Evolutionary conservation across 192 early-diverging fungal species (phyloP).

Genomic region (Thoreauomyces humboldtii): DNA sequence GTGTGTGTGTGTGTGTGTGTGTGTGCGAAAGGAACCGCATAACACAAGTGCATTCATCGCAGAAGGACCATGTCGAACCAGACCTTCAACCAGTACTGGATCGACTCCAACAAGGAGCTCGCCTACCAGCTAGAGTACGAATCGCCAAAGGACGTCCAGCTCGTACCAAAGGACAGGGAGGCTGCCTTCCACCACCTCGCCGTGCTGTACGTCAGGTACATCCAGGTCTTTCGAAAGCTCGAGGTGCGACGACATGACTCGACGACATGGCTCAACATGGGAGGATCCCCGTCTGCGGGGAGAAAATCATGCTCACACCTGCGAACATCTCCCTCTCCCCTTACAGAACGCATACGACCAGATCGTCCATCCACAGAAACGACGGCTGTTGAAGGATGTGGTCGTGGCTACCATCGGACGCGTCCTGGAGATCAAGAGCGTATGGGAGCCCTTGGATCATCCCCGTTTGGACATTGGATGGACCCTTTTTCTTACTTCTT

Average conservation of each 20-base stretch:
- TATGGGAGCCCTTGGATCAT: conserved; percentile 14
- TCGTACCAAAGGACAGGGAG: conserved; percentile 54
- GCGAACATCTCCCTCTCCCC: too few relatives aligned
- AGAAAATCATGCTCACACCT: too few relatives aligned
- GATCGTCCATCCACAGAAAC: conserved; percentile 61
- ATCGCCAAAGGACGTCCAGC: conserved; percentile 43
- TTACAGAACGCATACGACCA: conserved; percentile 57
- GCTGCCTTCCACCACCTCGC: conserved; percentile 54
- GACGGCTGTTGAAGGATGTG: conserved; percentile 51
- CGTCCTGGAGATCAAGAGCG: conserved; percentile 56
- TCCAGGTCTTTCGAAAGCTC: conserved; percentile 52
- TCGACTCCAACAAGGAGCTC: conserved; percentile 42
- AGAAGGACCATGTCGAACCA: conserved; percentile 19
- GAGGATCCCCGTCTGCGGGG: too few relatives aligned
- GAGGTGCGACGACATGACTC: conserved; percentile 47
- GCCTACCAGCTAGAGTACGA: conserved; percentile 53
- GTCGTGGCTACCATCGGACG: conserved; percentile 51
- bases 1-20: too few relatives aligned
- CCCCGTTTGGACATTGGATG: neutral
- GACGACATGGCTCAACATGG: too few relatives aligned
- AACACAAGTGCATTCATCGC: too few relatives aligned
- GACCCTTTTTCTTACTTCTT: neutral
- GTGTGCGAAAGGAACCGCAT: too few relatives aligned
- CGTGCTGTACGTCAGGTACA: conserved; percentile 55
- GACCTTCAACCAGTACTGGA: conserved; percentile 40